Evolutionary conservation across 768 basidiomycete genomes (phyloP), one percentile per base, ranked within the genome.

Genomic region (Tulasnella sp.): DNA sequence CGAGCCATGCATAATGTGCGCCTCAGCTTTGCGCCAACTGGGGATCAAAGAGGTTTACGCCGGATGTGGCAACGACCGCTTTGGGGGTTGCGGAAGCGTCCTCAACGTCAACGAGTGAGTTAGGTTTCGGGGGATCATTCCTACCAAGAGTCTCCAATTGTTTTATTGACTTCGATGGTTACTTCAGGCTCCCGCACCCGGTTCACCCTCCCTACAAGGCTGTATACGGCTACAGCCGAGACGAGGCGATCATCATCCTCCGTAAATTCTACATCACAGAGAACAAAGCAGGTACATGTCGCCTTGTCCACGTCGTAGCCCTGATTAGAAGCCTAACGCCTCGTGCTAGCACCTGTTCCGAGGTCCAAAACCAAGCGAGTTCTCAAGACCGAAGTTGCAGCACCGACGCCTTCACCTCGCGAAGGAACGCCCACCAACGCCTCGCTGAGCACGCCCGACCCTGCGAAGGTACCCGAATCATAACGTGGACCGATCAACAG

Each of bases 1-100:
- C 75, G 97, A 99, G 84, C 98, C 97, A 0, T 99, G 98, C 84
- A 95, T 99, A 83, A 99, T 99, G 98, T 99, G 98, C 81, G 95
- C 96, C 16, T 95, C 94, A 32, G 98, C 97, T 15, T 88, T 99
- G 44, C 89, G 97, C 75, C 98, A 99, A 85, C 85, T 97, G 80
- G 96, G 96, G 20, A 94, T 99, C 81, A 91, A 90, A 78, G 88
- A 92, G 80, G 97, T 98, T 7, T 93, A 90, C 79, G 99, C 94
- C 83, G 98, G 98, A 1, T 97, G 95, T 83, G 92, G 89, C 29
- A 99, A 99, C 83, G 97, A 98, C 80, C 88, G 96, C 79, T 99
- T 99, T 81, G 97, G 98, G 11, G 98, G 98, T 4, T 97, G 95
- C 84, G 97, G 94, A 57, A 96, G 96, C 81, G 96, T 99, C 7